phyloP scores from a whole-genome alignment of 192 early-diverging fungal species.

The Rhizophagus sp. region DNA sequence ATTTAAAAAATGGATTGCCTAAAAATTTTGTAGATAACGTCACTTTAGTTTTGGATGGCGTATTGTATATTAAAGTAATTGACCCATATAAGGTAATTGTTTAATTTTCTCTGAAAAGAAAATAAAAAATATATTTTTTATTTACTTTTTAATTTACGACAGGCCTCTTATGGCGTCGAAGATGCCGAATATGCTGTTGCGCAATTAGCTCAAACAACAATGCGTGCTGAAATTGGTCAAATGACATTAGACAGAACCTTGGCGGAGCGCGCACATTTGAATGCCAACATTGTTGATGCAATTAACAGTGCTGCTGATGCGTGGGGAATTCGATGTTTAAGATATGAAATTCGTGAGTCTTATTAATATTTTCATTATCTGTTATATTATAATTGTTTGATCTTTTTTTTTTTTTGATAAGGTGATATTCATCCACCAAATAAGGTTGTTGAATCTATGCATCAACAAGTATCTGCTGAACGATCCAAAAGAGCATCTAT shows the following conservation, averaged over 20 bases:
- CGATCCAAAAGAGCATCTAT: conserved; percentile 96
- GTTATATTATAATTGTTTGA: background rate
- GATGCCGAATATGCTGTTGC: conserved; percentile 93
- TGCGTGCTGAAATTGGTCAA: conserved; percentile 99
- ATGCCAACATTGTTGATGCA: conserved; percentile 90
- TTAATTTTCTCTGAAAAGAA: background rate
- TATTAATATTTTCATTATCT: background rate
- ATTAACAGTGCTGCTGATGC: conserved; percentile 92
- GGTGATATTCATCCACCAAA: conserved; percentile 91
- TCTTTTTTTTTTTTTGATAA: conserved; percentile 13
- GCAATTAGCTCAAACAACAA: conserved; percentile 98
- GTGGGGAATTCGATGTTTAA: conserved; percentile 95
- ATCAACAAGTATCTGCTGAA: conserved; percentile 96
- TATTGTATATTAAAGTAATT: conserved; percentile 90
- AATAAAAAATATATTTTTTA: background rate
- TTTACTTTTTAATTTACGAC: background rate
- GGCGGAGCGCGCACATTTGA: conserved; percentile 90
- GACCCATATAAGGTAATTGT: conserved; percentile 83
- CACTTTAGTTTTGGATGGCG: conserved; percentile 93
- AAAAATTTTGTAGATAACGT: conserved; percentile 78
- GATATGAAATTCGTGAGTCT: conserved; percentile 85
- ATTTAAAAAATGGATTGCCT: too few species aligned
- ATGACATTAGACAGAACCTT: conserved; percentile 96
- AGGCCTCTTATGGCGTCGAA: conserved; percentile 91
- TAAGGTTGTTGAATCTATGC: conserved; percentile 96